A percentile compares a stretch with the other conserved stretches of the same genome.
These are phyloP conservation scores for Lepidopterella palustris DNA, from an alignment of 495 filamentous ascomycete species.

Conservation along the genomic window DNA sequence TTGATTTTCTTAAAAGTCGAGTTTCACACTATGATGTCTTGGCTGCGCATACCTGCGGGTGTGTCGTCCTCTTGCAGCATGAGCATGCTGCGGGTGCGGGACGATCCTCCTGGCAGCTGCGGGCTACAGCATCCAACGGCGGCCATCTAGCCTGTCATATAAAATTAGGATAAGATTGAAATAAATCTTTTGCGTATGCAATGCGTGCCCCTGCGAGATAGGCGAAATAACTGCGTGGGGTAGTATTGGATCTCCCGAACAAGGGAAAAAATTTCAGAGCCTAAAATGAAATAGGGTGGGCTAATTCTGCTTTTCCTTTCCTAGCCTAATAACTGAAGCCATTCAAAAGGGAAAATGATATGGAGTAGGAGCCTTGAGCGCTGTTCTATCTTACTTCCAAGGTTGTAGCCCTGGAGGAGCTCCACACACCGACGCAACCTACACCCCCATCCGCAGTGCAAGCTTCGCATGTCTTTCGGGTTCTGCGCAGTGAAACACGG, in stretches of 20 bases:
- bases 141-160: conserved; percentile 1
- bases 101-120: conserved; percentile 8
- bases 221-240: background rate
- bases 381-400: too few species aligned
- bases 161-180: background rate
- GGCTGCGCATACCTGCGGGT: background rate
- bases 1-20: background rate
- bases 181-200: conserved; percentile 3
- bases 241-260: background rate
- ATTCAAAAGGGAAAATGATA: too few species aligned
- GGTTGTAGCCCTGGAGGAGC: too few species aligned
- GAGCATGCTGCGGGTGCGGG: conserved; percentile 16
- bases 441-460: too few species aligned
- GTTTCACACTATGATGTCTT: background rate
- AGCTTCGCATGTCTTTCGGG: too few species aligned
- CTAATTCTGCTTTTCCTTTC: too few species aligned
- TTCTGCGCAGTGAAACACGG: too few species aligned
- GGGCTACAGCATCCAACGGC: background rate
- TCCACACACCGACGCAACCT: too few species aligned
- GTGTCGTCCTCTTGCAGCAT: background rate
- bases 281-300: too few species aligned
- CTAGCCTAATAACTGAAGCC: too few species aligned
- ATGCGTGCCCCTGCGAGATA: background rate
- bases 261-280: too few species aligned
- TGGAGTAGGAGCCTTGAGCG: too few species aligned